Evolutionary conservation across 352 stramenopile genomes (phyloP), one percentile per base, ranked within the genome.

Genomic region (Phytophthora pini): DNA sequence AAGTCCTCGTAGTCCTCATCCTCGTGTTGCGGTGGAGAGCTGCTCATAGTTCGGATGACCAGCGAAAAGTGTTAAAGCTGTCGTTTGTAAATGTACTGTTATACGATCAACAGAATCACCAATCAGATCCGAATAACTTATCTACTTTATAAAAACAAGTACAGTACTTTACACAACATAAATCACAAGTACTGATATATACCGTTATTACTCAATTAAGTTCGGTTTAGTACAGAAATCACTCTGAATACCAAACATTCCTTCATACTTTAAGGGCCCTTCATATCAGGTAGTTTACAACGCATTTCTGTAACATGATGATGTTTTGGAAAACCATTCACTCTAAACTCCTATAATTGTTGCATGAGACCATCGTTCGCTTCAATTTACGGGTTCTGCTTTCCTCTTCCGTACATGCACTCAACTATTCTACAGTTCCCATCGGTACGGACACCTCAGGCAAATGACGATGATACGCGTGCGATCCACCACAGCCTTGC

Each of bases 391-490:
- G 43, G 17, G 17, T 20, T 0, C 17, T 20, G 17, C 17, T n/a
- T 29, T 45, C 24, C 17, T 34, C 8, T 55, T 34, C 48, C 27
- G 8, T 31, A 39, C n/a, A 11, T 40, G 5, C 17, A 20, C 17
- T 54, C 45, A 50, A 63, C 70, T 76, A 76, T 68, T 69, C 61
- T 76, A 95, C 22, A 95, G 54, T 47, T 95, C 85, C 87, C 87
- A 94, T 41, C 79, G 82, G 55, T 90, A 87, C 4, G 85, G 82
- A 73, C 87, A 95, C 46, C 79, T 68, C 7, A 87, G 70, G 47
- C 87, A 95, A 57, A 93, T 79, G 56, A 95, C 76, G 59, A 95
- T 87, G 45, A 95, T 92, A 20, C 87, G 87, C 49, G 80, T 88
- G 63, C 87, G 87, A 65, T 95, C 87, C 34, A 93, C 87, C 26